phyloP scores from a whole-genome alignment of 352 stramenopile genomes.

The Pythium aquatile region DNA sequence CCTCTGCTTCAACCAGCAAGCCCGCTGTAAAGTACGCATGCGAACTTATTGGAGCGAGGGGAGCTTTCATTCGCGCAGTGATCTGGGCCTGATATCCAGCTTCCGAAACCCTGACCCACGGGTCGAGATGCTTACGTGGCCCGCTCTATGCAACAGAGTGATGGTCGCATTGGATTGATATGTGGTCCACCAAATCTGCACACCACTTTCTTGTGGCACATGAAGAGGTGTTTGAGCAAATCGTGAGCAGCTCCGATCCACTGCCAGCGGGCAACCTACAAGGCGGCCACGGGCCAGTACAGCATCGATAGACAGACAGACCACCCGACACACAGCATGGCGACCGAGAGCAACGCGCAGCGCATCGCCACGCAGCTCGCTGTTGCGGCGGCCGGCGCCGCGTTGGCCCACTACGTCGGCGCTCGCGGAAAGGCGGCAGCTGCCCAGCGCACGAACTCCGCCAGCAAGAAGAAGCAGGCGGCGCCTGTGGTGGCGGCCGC shows the following conservation, averaged over 20 bases:
- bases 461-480: slow-evolving; percentile 2
- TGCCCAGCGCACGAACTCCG: background rate
- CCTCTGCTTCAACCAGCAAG: background rate
- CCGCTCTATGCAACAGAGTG: background rate
- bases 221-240: slow-evolving; percentile 2
- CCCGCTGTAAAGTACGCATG: background rate
- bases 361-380: slow-evolving; percentile 51
- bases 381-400: slow-evolving; percentile 48
- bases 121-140: background rate
- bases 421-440: slow-evolving; percentile 38
- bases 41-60: background rate
- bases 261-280: background rate
- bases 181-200: background rate
- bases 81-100: background rate
- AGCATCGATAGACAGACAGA: background rate
- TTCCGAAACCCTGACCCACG: background rate
- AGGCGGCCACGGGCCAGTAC: background rate
- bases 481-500: background rate
- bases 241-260: slow-evolving; percentile 3
- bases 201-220: slow-evolving; percentile 7
- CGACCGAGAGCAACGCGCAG: slow-evolving; percentile 26
- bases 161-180: background rate
- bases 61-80: background rate
- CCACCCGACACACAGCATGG: background rate
- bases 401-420: slow-evolving; percentile 64